Conservation (phyloP, 108 stramenopile genomes). For the Nitzschia inconspicua region DNA sequence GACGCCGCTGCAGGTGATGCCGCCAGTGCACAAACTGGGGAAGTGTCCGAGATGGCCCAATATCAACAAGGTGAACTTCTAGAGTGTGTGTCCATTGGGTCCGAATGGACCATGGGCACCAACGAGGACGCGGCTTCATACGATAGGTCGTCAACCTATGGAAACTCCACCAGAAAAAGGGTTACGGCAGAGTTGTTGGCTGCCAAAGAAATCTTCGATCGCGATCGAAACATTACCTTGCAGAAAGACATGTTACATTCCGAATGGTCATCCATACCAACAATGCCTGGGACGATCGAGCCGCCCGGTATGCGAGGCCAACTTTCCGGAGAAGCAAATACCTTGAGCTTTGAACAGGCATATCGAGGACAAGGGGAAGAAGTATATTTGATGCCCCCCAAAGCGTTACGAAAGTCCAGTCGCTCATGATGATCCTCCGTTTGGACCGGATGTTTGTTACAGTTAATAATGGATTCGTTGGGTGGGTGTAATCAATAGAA, state of each 20-base stretch:
- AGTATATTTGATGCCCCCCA: constrained; percentile 19
- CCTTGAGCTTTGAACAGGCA: constrained; percentile 7
- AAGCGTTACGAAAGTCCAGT: too few relatives aligned
- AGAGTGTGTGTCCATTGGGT: constrained; percentile 10
- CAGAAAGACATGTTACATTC: constrained; percentile 35
- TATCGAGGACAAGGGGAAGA: constrained; percentile 20
- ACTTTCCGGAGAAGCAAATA: neutral
- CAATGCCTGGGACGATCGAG: neutral
- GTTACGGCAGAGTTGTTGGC: constrained; percentile 6
- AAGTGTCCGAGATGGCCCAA: constrained; percentile 9
- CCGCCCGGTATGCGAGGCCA: neutral
- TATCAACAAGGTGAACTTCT: constrained; percentile 1
- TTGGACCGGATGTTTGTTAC: too few relatives aligned
- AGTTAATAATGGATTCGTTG: too few relatives aligned
- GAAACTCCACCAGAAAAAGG: neutral
- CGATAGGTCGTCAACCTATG: neutral
- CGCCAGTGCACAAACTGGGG: neutral
- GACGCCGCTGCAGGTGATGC: neutral
- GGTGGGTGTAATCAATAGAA: too few relatives aligned
- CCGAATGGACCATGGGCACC: constrained; percentile 9
- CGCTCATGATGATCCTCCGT: too few relatives aligned
- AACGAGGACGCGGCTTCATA: neutral
- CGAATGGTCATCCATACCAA: constrained; percentile 9
- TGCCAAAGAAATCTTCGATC: constrained; percentile 31
- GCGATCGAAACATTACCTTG: constrained; percentile 22